Percentiles rank a stretch among this genome's conserved stretches.
These are phyloP conservation scores for Trypanosoma cruzi DNA, from an alignment of 208 protist species.

Conservation along the genomic window DNA sequence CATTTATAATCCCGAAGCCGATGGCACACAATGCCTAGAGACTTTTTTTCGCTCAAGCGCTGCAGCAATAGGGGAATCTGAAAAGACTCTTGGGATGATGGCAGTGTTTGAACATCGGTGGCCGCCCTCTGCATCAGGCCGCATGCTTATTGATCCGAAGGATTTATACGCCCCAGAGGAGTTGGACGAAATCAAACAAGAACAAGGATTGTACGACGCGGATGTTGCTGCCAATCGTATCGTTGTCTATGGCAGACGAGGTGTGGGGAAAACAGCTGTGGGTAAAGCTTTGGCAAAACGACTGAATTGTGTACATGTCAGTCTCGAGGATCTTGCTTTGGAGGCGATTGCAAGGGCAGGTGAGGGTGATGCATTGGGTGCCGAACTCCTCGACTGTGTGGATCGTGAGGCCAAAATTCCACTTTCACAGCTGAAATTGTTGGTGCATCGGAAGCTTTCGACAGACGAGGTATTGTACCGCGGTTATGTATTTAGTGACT, in stretches of 20 bases:
- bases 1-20: slow-evolving; percentile 42
- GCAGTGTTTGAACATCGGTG: slow-evolving; percentile 40
- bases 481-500: slow-evolving; percentile 88
- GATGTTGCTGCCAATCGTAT: slow-evolving; percentile 60
- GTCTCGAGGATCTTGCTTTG: slow-evolving; percentile 61
- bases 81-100: background rate
- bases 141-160: slow-evolving; percentile 47
- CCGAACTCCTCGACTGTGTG: slow-evolving; percentile 37
- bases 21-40: slow-evolving; percentile 55
- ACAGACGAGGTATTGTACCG: slow-evolving; percentile 38
- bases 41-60: slow-evolving; percentile 40
- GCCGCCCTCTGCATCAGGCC: slow-evolving; percentile 28
- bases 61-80: slow-evolving; percentile 14
- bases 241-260: slow-evolving; percentile 47
- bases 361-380: slow-evolving; percentile 28
- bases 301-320: slow-evolving; percentile 69
- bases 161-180: slow-evolving; percentile 68
- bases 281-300: slow-evolving; percentile 46
- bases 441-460: slow-evolving; percentile 52
- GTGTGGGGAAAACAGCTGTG: slow-evolving; percentile 58
- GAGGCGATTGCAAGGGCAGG: slow-evolving; percentile 16
- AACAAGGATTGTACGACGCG: slow-evolving; percentile 37
- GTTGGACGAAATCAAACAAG: slow-evolving; percentile 47
- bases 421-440: slow-evolving; percentile 44
- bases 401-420: slow-evolving; percentile 37